phyloP scores from a whole-genome alignment of 768 basidiomycete genomes.

The Tremella mesenterica region DNA sequence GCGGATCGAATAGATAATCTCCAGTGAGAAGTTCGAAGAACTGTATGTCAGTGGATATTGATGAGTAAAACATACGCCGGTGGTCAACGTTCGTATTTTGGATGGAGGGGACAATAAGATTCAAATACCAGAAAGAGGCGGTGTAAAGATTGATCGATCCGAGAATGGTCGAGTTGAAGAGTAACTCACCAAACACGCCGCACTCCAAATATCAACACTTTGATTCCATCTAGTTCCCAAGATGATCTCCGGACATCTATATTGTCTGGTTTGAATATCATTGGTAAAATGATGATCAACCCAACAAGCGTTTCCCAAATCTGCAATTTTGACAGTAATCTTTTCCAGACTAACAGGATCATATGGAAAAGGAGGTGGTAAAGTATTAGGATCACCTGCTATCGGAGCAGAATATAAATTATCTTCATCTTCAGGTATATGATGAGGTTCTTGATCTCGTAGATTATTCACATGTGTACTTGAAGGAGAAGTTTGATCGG shows the following conservation, averaged over 20 bases:
- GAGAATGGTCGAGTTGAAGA: background rate
- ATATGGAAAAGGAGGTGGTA: slow-evolving; percentile 46
- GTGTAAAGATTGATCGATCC: no score
- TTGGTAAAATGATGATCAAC: slow-evolving; percentile 91
- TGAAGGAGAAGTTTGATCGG: slow-evolving; percentile 24
- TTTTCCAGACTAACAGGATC: slow-evolving; percentile 40
- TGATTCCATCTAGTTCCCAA: slow-evolving; percentile 92
- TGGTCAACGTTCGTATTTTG: no score
- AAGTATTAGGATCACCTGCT: slow-evolving; percentile 47
- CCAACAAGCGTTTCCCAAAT: slow-evolving; percentile 92
- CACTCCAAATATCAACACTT: slow-evolving; percentile 93
- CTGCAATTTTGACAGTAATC: slow-evolving; percentile 98
- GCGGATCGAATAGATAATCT: slow-evolving; percentile 96
- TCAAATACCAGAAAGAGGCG: no score
- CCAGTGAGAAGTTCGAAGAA: slow-evolving; percentile 94
- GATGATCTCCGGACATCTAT: slow-evolving; percentile 95
- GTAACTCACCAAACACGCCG: slow-evolving; percentile 74
- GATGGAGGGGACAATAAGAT: no score
- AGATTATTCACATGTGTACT: slow-evolving; percentile 38
- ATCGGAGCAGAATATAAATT: slow-evolving; percentile 33
- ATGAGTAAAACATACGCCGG: background rate
- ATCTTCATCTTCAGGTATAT: slow-evolving; percentile 25
- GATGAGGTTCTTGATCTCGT: slow-evolving; percentile 35
- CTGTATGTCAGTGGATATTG: slow-evolving; percentile 46
- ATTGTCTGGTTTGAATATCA: slow-evolving; percentile 96